A percentile compares a stretch with the other conserved stretches of the same genome.
phyloP scores from a whole-genome alignment of 768 basidiomycete species.

The Wakefieldia striispora region DNA sequence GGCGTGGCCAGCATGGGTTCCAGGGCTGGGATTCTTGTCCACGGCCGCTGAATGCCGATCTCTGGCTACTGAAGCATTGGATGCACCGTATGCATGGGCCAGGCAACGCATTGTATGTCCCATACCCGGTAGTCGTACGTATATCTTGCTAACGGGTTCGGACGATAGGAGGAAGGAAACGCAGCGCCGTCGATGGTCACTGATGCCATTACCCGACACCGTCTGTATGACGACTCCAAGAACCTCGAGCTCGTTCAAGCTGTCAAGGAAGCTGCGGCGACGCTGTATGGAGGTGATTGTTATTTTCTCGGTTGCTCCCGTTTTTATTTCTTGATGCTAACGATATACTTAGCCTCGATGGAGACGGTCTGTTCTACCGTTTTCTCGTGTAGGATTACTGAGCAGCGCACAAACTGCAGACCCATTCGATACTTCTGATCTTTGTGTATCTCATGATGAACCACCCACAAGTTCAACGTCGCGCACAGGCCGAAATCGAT shows the following conservation, averaged over 20 bases:
- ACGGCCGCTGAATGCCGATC: too few species aligned
- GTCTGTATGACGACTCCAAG: background rate
- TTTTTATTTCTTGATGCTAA: background rate
- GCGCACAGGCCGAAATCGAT: constrained; percentile 34
- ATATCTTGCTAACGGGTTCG: background rate
- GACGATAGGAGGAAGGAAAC: constrained; percentile 5
- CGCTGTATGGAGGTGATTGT: constrained; percentile 16
- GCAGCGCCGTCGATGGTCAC: constrained; percentile 14
- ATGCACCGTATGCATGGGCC: constrained; percentile 12
- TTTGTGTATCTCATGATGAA: constrained; percentile 32
- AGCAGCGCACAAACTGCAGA: constrained; percentile 18
- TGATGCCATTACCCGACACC: constrained; percentile 7
- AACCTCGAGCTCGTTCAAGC: constrained; percentile 6
- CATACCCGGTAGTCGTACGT: background rate
- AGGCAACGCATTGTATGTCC: constrained; percentile 2
- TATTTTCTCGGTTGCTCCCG: background rate
- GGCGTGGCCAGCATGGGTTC: too few species aligned
- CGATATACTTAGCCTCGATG: constrained; percentile 22
- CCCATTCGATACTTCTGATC: constrained; percentile 19
- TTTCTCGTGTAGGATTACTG: background rate
- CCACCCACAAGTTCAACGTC: constrained; percentile 26
- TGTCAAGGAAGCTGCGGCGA: constrained; percentile 17
- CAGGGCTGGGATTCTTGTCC: too few species aligned
- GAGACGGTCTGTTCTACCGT: constrained; percentile 26
- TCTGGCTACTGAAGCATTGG: background rate